phyloP scores from a whole-genome alignment of 2,329 filamentous ascomycete genomes.

The Tolypocladium paradoxum region DNA sequence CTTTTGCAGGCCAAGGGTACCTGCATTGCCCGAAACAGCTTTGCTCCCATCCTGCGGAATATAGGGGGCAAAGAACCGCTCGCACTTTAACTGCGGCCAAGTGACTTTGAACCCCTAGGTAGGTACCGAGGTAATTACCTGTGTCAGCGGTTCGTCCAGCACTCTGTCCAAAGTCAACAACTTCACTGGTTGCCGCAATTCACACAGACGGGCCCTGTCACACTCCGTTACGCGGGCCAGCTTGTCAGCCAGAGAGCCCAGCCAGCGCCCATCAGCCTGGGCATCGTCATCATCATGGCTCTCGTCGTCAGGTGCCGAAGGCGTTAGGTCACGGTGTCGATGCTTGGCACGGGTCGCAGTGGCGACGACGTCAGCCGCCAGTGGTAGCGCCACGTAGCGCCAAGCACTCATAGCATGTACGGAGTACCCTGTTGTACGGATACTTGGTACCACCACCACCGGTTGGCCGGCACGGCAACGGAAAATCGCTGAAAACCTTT shows the following conservation, averaged over 20 bases:
- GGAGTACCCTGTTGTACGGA: no score
- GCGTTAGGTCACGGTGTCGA: background rate
- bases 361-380: background rate
- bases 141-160: no score
- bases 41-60: no score
- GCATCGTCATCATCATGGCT: background rate
- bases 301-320: background rate
- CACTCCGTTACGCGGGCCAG: no score
- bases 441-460: no score
- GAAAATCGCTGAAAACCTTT: no score
- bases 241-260: background rate
- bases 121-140: no score
- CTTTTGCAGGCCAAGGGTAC: background rate
- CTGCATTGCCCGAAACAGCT: background rate
- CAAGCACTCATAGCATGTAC: no score
- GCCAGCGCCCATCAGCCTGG: background rate
- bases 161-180: no score
- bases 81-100: background rate
- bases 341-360: background rate
- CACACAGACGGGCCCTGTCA: no score
- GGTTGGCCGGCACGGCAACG: background rate
- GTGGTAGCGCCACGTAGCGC: background rate
- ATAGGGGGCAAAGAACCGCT: no score
- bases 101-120: background rate
- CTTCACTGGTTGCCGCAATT: no score